Conservation (phyloP, 1,284 basidiomycete genomes). For the Apiotrichum siamense region DNA sequence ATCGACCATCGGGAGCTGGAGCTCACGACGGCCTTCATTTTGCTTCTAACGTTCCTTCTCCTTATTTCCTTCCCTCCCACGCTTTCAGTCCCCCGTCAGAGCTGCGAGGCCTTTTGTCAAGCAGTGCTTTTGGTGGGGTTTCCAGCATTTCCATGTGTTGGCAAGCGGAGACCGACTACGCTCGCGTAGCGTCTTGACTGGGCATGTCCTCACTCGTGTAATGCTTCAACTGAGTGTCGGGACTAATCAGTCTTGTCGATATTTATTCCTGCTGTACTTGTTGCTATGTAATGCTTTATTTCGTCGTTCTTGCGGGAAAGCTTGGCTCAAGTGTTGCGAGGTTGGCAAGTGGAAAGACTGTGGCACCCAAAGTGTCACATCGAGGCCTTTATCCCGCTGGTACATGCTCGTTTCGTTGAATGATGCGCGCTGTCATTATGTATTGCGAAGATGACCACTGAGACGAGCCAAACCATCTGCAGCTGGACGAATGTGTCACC, state of each 20-base stretch:
- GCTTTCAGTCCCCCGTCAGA: conserved; percentile 37
- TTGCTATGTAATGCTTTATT: background rate
- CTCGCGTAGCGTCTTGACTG: conserved; percentile 26
- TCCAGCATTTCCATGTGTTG: conserved; percentile 5
- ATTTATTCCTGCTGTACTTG: conserved; percentile 8
- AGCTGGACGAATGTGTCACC: no score
- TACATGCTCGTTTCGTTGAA: no score
- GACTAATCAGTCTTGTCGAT: conserved; percentile 41
- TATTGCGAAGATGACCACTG: no score
- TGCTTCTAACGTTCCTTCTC: background rate
- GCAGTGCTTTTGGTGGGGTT: conserved; percentile 27
- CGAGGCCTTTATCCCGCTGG: no score
- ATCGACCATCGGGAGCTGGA: no score
- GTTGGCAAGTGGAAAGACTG: no score
- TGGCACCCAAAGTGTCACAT: no score
- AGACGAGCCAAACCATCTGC: no score
- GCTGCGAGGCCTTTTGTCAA: conserved; percentile 30
- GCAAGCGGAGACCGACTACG: conserved; percentile 27
- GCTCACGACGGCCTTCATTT: no score
- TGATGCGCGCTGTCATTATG: no score
- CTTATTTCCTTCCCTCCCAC: conserved; percentile 6
- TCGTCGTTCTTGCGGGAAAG: background rate
- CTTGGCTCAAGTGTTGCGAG: no score
- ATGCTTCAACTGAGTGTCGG: conserved; percentile 30
- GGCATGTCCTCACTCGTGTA: conserved; percentile 35